Evolutionary conservation across 495 filamentous ascomycete genomes (phyloP).

Genomic region (Lepraria neglecta): DNA sequence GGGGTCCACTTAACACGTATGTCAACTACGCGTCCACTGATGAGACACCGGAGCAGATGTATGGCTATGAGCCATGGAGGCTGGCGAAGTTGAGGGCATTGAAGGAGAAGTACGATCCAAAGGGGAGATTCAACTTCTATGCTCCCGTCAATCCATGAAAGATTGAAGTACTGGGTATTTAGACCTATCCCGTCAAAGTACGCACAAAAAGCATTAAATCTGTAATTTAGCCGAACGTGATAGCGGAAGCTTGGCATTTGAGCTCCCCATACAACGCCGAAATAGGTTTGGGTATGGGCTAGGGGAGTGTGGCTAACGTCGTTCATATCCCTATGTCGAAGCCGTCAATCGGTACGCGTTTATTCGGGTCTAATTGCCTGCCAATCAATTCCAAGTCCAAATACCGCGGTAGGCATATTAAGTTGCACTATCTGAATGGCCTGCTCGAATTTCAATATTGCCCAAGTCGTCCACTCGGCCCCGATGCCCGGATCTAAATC

Average conservation of each 20-base stretch:
- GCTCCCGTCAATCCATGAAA: slow-evolving; percentile 32
- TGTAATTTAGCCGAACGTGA: too few relatives aligned
- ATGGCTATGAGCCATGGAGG: slow-evolving; percentile 47
- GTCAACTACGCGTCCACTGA: slow-evolving; percentile 48
- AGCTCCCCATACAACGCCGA: too few relatives aligned
- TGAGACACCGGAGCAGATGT: slow-evolving; percentile 37
- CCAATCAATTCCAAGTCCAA: not conserved
- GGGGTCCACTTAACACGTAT: slow-evolving; percentile 34
- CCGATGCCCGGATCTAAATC: not conserved
- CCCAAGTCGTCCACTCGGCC: not conserved
- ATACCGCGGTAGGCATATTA: too few relatives aligned
- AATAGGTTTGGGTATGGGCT: too few relatives aligned
- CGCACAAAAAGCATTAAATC: too few relatives aligned
- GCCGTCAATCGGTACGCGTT: too few relatives aligned
- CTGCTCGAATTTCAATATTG: not conserved
- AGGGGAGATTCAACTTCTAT: slow-evolving; percentile 43
- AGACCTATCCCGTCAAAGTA: too few relatives aligned
- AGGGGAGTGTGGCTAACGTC: too few relatives aligned
- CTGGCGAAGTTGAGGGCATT: slow-evolving; percentile 35
- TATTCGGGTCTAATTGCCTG: not conserved
- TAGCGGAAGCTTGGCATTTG: too few relatives aligned
- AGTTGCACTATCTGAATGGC: not conserved
- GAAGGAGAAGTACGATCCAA: slow-evolving; percentile 40
- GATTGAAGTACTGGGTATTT: too few relatives aligned
- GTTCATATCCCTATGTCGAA: too few relatives aligned